Percentiles rank a stretch among this genome's conserved stretches.
phyloP scores from a whole-genome alignment of 352 stramenopile species.

The Phytophthora litchii region DNA sequence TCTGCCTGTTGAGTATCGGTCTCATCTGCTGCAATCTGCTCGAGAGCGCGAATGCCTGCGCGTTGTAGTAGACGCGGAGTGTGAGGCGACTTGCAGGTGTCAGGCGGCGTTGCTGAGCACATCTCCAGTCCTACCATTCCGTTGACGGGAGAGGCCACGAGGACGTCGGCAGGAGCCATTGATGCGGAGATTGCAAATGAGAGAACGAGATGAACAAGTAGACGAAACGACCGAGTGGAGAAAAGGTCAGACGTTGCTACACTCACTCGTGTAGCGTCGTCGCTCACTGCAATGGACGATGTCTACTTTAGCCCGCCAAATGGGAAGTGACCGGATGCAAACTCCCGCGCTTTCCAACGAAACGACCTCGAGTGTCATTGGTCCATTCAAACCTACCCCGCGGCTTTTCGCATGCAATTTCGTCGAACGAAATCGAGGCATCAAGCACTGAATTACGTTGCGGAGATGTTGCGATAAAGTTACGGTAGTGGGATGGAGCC shows the following conservation, averaged over 20 bases:
- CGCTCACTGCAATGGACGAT: not conserved
- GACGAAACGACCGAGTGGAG: slow-evolving; percentile 26
- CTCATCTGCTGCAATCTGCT: slow-evolving; percentile 52
- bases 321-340: slow-evolving; percentile 27
- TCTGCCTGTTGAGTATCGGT: slow-evolving; percentile 13
- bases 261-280: not conserved
- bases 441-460: not conserved
- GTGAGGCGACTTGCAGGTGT: slow-evolving; percentile 33
- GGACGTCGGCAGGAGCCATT: slow-evolving; percentile 34
- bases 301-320: slow-evolving; percentile 12
- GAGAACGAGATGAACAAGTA: not conserved
- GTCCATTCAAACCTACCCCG: slow-evolving; percentile 12
- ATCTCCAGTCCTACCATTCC: slow-evolving; percentile 40
- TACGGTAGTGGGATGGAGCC: not conserved
- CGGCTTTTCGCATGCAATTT: not conserved
- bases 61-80: slow-evolving; percentile 50
- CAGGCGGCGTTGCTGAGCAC: slow-evolving; percentile 43
- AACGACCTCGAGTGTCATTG: slow-evolving; percentile 10
- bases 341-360: slow-evolving; percentile 28
- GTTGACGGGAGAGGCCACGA: slow-evolving; percentile 39
- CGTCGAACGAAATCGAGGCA: not conserved
- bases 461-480: too few species aligned
- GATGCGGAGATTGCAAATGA: slow-evolving; percentile 13
- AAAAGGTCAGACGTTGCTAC: slow-evolving; percentile 3
- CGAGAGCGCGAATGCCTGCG: slow-evolving; percentile 55